Base-by-base conservation (phyloP, 2,329 filamentous ascomycete genomes). In the Xylariaceae sp. region DNA sequence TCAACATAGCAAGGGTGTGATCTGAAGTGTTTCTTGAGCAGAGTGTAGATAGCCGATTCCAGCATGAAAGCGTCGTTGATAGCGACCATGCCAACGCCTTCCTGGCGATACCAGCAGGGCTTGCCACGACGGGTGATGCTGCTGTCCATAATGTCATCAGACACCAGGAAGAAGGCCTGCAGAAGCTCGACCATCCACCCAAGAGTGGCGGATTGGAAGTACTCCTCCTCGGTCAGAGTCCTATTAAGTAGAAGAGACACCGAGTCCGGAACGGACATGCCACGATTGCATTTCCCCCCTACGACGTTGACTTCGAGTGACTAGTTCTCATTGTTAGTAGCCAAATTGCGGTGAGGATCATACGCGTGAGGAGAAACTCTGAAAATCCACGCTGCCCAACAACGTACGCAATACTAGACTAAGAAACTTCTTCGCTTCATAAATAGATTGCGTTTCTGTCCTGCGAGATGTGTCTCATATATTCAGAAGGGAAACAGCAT, bases 1-100 rank as follows among this genome's bases (percentile, higher is more conserved):
- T 98, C 93, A 69, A 97, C 78, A 78, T 99, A 99, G 74, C 86
- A 82, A 49, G 91, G 88, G 78, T 97, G 92, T 43, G 83, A 81
- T 71, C 90, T 89, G 86, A 98, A 99, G 79, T 92, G 89, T 79
- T 96, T 95, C 82, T 94, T 95, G 62, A 99, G 86, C 41, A 98
- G 87, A 23, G 89, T 78, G 81, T 96, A 99, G 79, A 99, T 98
- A 71, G 85, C 80, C 12, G 89, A 81, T 80, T 98, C 95, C 69
- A 99, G 89, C 86, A 98, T 87, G 82, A 98, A 96, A 63, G 94
- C 87, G 74, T 99, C 95, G 83, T 99, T 99, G 84, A 99, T 97
- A 73, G 95, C 94, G 65, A 97, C 85, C 88, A 96, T 93, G 75
- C 94, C 94, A 37, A 99, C 93, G 45, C 89, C 87, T 28, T 91